phyloP scores from a whole-genome alignment of 2,329 filamentous ascomycete genomes.

The Scedosporium boydii region DNA sequence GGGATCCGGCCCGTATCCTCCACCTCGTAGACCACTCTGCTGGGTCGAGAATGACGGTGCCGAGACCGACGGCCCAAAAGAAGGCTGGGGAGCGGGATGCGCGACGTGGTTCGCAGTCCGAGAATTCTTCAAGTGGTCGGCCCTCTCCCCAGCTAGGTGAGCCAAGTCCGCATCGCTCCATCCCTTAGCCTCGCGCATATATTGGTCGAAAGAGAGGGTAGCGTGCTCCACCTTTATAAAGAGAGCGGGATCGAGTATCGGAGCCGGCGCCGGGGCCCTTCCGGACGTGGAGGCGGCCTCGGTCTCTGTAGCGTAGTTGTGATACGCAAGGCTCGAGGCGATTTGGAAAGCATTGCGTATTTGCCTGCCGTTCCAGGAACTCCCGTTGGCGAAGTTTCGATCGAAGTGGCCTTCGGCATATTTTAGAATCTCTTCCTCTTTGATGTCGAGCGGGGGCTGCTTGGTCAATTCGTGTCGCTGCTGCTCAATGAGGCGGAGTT shows the following conservation, averaged over 20 bases:
- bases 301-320: slow-evolving; percentile 19
- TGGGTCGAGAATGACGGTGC: no score
- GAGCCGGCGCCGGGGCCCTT: slow-evolving; percentile 23
- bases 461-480: slow-evolving; percentile 25
- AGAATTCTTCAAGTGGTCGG: no score
- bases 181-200: no score
- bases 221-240: slow-evolving; percentile 29
- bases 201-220: no score
- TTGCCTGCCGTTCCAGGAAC: slow-evolving; percentile 27
- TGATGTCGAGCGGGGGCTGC: slow-evolving; percentile 22
- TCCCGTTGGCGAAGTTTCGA: slow-evolving; percentile 17
- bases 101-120: no score
- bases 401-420: slow-evolving; percentile 22
- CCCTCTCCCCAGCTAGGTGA: no score
- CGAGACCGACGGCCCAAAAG: no score
- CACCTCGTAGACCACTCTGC: no score
- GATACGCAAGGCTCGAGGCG: slow-evolving; percentile 26
- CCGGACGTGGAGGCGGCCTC: slow-evolving; percentile 15
- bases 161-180: no score
- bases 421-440: slow-evolving; percentile 23
- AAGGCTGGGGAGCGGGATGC: no score
- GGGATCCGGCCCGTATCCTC: no score
- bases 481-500: slow-evolving; percentile 24
- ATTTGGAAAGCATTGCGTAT: slow-evolving; percentile 28
- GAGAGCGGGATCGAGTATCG: slow-evolving; percentile 24